Conservation (phyloP, 2,329 filamentous ascomycete genomes). For the Ophiognomonia clavigignenti-juglandacearum region DNA sequence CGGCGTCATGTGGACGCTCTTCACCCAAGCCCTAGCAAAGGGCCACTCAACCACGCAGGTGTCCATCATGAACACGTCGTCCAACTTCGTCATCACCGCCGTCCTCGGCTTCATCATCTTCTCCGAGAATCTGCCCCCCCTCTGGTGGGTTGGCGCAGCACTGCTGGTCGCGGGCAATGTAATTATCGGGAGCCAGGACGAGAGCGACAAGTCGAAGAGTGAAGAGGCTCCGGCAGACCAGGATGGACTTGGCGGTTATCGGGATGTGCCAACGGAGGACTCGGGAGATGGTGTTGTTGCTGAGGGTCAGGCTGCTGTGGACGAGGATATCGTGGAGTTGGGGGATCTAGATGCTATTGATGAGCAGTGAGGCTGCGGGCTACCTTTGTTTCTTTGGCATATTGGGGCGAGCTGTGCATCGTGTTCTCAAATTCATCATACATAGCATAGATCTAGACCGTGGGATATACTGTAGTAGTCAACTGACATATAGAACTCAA, state of each 20-base stretch:
- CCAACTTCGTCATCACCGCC: slow-evolving; percentile 77
- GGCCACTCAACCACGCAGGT: slow-evolving; percentile 75
- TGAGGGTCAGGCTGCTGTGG: slow-evolving; percentile 13
- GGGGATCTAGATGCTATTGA: slow-evolving; percentile 14
- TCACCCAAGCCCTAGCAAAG: slow-evolving; percentile 70
- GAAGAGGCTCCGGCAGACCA: slow-evolving; percentile 17
- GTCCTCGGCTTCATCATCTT: slow-evolving; percentile 67
- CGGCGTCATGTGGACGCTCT: slow-evolving; percentile 79
- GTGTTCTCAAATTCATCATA: too few species aligned
- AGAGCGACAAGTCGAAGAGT: slow-evolving; percentile 26
- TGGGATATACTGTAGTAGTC: too few species aligned
- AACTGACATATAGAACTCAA: too few species aligned
- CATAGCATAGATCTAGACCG: too few species aligned
- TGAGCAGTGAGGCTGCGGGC: neutral
- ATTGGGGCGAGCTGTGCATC: too few species aligned
- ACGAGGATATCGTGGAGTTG: slow-evolving; percentile 22
- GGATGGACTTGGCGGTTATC: slow-evolving; percentile 23
- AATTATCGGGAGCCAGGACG: slow-evolving; percentile 68
- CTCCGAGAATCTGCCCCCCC: slow-evolving; percentile 61
- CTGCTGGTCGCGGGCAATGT: slow-evolving; percentile 73
- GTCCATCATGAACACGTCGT: slow-evolving; percentile 75
- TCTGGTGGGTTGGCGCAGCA: slow-evolving; percentile 73
- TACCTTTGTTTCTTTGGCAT: neutral
- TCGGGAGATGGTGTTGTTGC: too few species aligned
- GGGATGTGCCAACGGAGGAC: slow-evolving; percentile 23